These are phyloP conservation scores for Vaccinium darrowii DNA, from an alignment of 148 eudicot genomes.

Conservation along the genomic window DNA sequence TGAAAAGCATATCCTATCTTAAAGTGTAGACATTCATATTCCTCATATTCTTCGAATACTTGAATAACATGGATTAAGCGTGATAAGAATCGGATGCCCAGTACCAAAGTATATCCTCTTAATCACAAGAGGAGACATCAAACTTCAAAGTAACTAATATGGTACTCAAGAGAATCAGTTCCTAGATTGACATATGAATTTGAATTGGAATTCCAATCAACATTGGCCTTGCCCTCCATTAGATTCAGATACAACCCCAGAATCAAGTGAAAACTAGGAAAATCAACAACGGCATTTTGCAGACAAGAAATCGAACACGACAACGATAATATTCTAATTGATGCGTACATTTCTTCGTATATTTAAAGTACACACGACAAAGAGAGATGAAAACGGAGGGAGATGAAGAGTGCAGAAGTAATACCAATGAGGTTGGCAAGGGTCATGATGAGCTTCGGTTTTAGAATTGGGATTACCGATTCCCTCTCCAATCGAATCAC, in stretches of 20 bases:
- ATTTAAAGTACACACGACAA: background rate
- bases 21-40: background rate
- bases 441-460: slow-evolving; percentile 60
- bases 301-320: no score
- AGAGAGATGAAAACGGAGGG: background rate
- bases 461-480: slow-evolving; percentile 69
- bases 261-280: background rate
- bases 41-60: background rate
- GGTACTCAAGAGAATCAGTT: background rate
- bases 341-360: no score
- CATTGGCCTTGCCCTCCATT: background rate
- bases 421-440: slow-evolving; percentile 71
- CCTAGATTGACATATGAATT: background rate
- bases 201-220: background rate
- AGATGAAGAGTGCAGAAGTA: no score
- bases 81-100: no score
- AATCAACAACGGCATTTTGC: background rate
- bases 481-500: slow-evolving; percentile 70
- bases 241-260: background rate
- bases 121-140: background rate
- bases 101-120: no score
- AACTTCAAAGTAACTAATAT: background rate
- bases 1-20: background rate
- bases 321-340: no score
- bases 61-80: background rate